These are phyloP conservation scores for Leccinum aurantiacum DNA, from an alignment of 768 basidiomycete genomes.

Conservation along the genomic window DNA sequence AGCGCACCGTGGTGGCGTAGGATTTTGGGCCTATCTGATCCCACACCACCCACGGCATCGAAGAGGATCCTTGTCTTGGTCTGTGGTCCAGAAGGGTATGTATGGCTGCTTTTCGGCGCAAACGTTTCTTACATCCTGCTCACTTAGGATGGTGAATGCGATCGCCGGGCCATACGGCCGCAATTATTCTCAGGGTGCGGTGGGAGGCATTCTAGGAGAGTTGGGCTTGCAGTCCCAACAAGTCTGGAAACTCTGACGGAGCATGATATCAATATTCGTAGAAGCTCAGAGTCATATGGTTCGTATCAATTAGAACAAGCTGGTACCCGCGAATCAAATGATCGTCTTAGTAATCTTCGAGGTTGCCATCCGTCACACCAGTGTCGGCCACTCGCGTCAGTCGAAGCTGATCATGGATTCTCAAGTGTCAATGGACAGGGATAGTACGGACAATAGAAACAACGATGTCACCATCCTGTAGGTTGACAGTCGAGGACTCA, in stretches of 20 bases:
- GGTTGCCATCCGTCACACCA: no score
- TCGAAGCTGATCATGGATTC: background rate
- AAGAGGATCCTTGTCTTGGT: slow-evolving; percentile 66
- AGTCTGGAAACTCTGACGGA: slow-evolving; percentile 63
- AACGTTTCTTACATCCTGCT: background rate
- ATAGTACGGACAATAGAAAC: background rate
- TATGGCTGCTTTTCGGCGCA: slow-evolving; percentile 1
- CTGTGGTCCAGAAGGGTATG: slow-evolving; percentile 84
- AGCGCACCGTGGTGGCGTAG: slow-evolving; percentile 32
- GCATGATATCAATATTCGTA: background rate
- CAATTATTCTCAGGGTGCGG: slow-evolving; percentile 70
- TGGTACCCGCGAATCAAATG: background rate
- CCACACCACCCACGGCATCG: slow-evolving; percentile 3
- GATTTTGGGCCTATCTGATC: slow-evolving; percentile 18
- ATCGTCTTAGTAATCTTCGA: no score
- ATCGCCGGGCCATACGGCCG: slow-evolving; percentile 77
- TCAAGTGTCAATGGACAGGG: background rate
- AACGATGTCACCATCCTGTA: background rate
- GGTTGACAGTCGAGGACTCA: background rate
- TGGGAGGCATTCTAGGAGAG: slow-evolving; percentile 65
- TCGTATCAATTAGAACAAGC: background rate
- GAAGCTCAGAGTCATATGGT: background rate
- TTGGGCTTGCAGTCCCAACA: slow-evolving; percentile 61
- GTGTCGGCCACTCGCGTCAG: no score
- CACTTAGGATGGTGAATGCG: slow-evolving; percentile 65